Percentiles rank a stretch among this genome's conserved stretches.
These are phyloP conservation scores for Pestalotiopsis sp. DNA, from an alignment of 2,329 filamentous ascomycete species.

Conservation along the genomic window DNA sequence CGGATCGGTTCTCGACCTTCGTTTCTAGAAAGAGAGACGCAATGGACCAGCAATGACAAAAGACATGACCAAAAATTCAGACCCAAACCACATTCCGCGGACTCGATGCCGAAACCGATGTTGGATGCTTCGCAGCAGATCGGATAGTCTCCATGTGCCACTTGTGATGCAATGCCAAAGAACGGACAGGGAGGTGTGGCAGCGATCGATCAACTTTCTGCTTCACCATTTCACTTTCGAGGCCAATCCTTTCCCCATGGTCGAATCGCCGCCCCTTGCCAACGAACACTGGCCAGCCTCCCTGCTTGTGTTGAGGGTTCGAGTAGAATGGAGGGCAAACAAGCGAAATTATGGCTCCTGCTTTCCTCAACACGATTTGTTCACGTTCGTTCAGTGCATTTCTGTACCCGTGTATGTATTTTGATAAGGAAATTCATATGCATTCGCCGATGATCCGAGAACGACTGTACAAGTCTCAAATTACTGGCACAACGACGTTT, in stretches of 20 bases:
- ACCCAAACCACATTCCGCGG: not conserved
- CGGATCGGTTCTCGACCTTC: conserved; percentile 23
- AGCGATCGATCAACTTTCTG: not conserved
- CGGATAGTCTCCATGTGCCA: not conserved
- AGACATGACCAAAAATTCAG: conserved; percentile 13
- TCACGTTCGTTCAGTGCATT: too few species aligned
- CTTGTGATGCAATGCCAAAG: not conserved
- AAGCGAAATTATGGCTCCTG: too few species aligned
- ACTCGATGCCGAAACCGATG: not conserved
- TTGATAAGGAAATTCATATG: too few species aligned
- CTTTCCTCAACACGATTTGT: too few species aligned
- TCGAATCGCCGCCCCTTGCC: too few species aligned
- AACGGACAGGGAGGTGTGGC: not conserved
- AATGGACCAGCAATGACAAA: conserved; percentile 26
- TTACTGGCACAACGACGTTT: too few species aligned
- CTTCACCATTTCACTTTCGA: not conserved
- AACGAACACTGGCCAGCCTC: too few species aligned
- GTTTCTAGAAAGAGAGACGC: conserved; percentile 21
- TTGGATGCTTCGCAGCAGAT: not conserved
- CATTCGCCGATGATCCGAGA: too few species aligned
- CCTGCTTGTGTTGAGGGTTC: too few species aligned
- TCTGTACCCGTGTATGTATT: too few species aligned
- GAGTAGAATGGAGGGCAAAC: too few species aligned
- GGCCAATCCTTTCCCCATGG: not conserved
- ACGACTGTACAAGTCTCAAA: too few species aligned